Evolutionary conservation across 2,329 filamentous ascomycete genomes (phyloP), one percentile per base, ranked within the genome.

Genomic region (Nannizziopsis barbatae): DNA sequence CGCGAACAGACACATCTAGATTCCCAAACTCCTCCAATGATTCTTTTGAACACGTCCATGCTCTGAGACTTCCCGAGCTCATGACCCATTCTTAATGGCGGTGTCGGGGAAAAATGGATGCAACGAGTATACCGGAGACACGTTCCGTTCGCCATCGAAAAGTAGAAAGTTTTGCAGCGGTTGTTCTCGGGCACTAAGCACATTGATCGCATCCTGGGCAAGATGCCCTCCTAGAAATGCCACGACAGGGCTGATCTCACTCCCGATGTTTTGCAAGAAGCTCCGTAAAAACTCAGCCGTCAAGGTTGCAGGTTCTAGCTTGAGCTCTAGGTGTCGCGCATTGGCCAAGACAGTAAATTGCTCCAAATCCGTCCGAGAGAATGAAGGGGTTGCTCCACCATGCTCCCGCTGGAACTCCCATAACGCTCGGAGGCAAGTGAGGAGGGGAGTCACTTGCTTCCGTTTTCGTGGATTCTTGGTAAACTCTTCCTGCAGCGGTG

Each of bases 161-260:
- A 96, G 72, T 43, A 95, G 77, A 63, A 95, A 80, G 65, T 98
- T 98, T 69, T 98, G 92, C 37, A 98, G 84, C 0, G 92, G 92
- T 65, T 95, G 92, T 69, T 96, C 88, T 36, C 84, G 81, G 62
- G 85, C 81, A 42, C 89, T 87, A 5, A 96, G 76, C 30, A 95
- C 89, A 60, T 96, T 96, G 69, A 98, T 96, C 45, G 95, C 88
- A 62, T 98, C 92, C 68, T 98, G 92, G 0, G 90, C 87, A 12
- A 98, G 75, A 64, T 89, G 81, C 8, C 89, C 92, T 42, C 92
- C 92, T 9, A 98, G 72, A 50, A 95, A 86, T 1, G 92, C 89
- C 0, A 86, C 83, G 7, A 94, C 86, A 6, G 92, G 88, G 10
- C 85, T 82, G 35, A 96, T 71, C 68, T 96, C 90, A 58, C 80